Percentiles rank a stretch among this genome's conserved stretches.
phyloP scores from a whole-genome alignment of 768 basidiomycete genomes.

The Mycena galopus region DNA sequence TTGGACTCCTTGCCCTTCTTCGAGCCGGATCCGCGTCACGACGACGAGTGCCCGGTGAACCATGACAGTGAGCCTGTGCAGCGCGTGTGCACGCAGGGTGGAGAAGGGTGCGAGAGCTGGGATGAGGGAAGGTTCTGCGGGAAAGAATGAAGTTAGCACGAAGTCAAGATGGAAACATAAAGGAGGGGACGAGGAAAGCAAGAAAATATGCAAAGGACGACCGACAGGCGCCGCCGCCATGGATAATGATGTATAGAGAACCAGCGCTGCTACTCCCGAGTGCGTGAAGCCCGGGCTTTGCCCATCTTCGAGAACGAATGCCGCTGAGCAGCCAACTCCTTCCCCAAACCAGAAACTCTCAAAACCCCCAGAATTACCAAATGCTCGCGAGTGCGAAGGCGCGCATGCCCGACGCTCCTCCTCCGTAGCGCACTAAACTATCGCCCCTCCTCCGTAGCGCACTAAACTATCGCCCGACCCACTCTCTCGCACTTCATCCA shows the following conservation, averaged over 20 bases:
- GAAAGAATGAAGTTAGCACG: not conserved
- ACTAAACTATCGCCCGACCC: not conserved
- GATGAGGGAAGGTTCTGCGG: slow-evolving; percentile 13
- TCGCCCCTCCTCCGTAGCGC: not conserved
- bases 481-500: no score
- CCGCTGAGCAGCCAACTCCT: not conserved
- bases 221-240: not conserved
- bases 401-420: not conserved
- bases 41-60: no score
- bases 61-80: no score
- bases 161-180: not conserved
- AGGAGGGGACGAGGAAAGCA: slow-evolving; percentile 1
- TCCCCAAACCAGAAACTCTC: not conserved
- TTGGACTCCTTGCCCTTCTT: no score
- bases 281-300: not conserved
- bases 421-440: not conserved
- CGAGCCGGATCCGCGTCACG: no score
- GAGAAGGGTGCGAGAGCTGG: slow-evolving; percentile 9
- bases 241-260: not conserved
- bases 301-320: not conserved
- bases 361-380: not conserved
- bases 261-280: not conserved
- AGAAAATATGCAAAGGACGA: no score
- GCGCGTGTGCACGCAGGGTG: slow-evolving; percentile 36
- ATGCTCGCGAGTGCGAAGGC: not conserved